Conservation (phyloP, 495 filamentous ascomycete species). For the Usnea hakonensis region DNA sequence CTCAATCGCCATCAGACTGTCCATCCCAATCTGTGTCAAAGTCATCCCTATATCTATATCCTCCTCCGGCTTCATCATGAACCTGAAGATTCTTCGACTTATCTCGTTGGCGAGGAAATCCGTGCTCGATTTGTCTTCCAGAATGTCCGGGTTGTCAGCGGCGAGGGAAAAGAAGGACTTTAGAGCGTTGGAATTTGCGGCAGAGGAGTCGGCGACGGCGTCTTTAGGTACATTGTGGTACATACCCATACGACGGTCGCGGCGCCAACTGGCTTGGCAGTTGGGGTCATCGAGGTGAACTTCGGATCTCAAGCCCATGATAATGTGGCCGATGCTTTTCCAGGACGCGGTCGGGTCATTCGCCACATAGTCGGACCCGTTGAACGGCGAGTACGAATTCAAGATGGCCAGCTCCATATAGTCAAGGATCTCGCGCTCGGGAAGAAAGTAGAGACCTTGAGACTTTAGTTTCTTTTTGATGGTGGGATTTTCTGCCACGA, state of each 20-base stretch:
- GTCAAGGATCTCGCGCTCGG: not conserved
- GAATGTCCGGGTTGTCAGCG: not conserved
- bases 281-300: constrained; percentile 28
- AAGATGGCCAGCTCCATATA: not conserved
- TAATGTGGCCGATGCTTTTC: constrained; percentile 4
- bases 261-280: constrained; percentile 29
- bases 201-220: not conserved
- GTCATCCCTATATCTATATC: constrained; percentile 24
- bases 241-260: constrained; percentile 33
- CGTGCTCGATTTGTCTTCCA: constrained; percentile 13
- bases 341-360: not conserved
- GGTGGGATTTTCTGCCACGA: constrained; percentile 15
- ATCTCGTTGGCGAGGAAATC: constrained; percentile 27
- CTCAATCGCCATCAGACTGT: constrained; percentile 31
- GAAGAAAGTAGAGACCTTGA: not conserved
- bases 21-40: constrained; percentile 25
- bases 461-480: not conserved
- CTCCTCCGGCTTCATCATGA: constrained; percentile 28
- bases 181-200: not conserved
- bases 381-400: not conserved
- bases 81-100: constrained; percentile 24
- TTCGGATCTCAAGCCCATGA: constrained; percentile 32
- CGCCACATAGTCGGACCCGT: not conserved
- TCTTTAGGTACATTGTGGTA: constrained; percentile 28
- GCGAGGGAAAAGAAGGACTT: not conserved